phyloP scores from a whole-genome alignment of 257 asterid genomes.

The Avicennia marina region DNA sequence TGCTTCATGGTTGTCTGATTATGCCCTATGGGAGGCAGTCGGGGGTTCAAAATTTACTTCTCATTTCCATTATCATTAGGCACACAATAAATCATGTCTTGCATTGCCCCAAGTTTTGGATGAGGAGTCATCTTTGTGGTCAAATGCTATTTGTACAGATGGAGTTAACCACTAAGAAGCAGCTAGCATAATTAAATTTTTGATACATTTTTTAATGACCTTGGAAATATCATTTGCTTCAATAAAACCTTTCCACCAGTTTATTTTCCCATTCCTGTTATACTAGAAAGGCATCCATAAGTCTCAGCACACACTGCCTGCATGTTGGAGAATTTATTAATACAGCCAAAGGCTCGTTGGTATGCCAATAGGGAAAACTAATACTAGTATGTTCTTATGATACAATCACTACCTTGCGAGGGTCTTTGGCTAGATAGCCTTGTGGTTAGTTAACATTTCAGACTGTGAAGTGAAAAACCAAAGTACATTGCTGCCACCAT shows the following conservation, averaged over 20 bases:
- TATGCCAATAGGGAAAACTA: no score
- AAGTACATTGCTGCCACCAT: no score
- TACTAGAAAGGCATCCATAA: background rate
- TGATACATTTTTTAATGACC: background rate
- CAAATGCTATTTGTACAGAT: background rate
- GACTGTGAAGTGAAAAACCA: no score
- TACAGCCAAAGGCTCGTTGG: no score
- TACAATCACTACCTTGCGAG: no score
- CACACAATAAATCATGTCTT: background rate
- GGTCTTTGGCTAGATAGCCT: no score
- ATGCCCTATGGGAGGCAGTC: background rate
- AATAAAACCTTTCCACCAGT: background rate
- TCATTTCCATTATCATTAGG: no score
- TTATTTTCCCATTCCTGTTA: background rate
- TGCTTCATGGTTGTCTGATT: background rate
- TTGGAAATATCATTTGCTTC: background rate
- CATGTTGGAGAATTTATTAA: background rate
- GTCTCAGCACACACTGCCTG: background rate
- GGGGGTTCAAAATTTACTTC: no score
- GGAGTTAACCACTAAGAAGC: background rate
- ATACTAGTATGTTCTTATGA: no score
- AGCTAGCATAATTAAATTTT: background rate
- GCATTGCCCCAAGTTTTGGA: background rate
- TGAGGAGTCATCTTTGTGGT: background rate
- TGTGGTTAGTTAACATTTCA: no score